Evolutionary conservation across 2,329 filamentous ascomycete species (phyloP).

Genomic region (Orbilia quercus): DNA sequence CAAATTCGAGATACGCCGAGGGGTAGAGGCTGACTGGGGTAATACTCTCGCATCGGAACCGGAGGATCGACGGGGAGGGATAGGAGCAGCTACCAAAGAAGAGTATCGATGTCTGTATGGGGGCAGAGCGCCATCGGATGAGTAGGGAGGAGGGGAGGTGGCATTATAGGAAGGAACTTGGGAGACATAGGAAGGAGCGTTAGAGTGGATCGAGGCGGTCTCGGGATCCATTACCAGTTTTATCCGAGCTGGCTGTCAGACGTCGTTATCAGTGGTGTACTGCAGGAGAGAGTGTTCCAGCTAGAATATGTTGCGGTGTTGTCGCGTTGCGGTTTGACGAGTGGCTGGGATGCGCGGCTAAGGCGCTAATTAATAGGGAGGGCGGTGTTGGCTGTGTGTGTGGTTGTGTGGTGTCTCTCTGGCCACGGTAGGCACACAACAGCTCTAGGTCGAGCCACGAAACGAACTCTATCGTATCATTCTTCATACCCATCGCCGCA

Average conservation of each 20-base stretch:
- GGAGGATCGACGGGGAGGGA: constrained; percentile 7
- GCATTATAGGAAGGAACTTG: constrained; percentile 30
- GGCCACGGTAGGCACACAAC: constrained; percentile 49
- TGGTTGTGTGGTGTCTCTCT: constrained; percentile 12
- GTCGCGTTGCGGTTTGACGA: constrained; percentile 15
- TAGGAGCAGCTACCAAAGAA: constrained; percentile 12
- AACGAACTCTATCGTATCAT: constrained; percentile 33
- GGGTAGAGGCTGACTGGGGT: constrained; percentile 1
- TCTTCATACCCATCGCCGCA: constrained; percentile 21
- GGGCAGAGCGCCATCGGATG: constrained; percentile 31
- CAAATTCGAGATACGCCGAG: constrained; percentile 10
- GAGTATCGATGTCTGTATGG: constrained; percentile 23
- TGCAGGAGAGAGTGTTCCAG: constrained; percentile 14
- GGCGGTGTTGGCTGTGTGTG: no score
- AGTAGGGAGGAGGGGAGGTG: constrained; percentile 47
- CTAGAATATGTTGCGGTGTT: constrained; percentile 22
- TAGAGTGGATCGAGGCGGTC: constrained; percentile 51
- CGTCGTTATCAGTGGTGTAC: constrained; percentile 11
- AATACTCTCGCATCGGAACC: not conserved
- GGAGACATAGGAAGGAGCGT: constrained; percentile 47
- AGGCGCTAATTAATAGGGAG: constrained; percentile 5
- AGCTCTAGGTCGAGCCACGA: constrained; percentile 39
- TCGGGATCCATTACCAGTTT: constrained; percentile 49
- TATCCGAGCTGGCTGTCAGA: not conserved
- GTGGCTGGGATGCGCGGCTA: constrained; percentile 45